Evolutionary conservation across 768 basidiomycete species (phyloP), one percentile per base, ranked within the genome.

Genomic region (Boletus insuetus): DNA sequence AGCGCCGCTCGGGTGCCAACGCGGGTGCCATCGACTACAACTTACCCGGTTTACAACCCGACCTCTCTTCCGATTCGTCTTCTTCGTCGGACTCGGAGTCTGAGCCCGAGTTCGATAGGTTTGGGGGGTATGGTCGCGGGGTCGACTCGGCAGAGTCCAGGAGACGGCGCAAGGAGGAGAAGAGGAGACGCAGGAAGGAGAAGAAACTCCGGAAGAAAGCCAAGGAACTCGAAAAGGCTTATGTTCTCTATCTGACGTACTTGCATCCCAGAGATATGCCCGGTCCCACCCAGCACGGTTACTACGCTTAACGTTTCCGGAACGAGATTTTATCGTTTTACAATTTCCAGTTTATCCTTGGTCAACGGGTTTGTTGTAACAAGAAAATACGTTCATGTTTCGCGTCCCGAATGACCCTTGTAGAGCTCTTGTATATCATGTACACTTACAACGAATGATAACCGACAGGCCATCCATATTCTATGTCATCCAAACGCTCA

Each of bases 1-100:
- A 90, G 69, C 82, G 88, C 35, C 85, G 87, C 58, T 84, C 89
- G n/a, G 90, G 91, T 3, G 75, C 75, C 6, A 72, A 71, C 31
- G 73, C 75, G 0, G 89, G 89, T 42, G 62, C 72, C 1, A 59
- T 82, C 37, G 89, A 90, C 60, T 72, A 76, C 50, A 73, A 78
- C 47, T 73, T 86, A 35, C 79, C 81, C n/a, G 67, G 69, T 20
- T 72, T 76, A n/a, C 74, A 78, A 16, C 76, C 78, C 40, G 74
- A 77, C 49, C 64, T 71, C 38, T 69, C 73, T 34, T 74, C 75
- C 1, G 70, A 70, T 34, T 74, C 76, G 17, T 73, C 74, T 7
- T 74, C 75, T 6, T 66, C 65, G 3, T 72, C 68, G 20, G 74
- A 75, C 5, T 79, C 79, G 8, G 68, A 72, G 29, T 74, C 77